These are phyloP conservation scores for Aspergillus niger DNA, from an alignment of 2,329 filamentous ascomycete genomes.

Conservation along the genomic window DNA sequence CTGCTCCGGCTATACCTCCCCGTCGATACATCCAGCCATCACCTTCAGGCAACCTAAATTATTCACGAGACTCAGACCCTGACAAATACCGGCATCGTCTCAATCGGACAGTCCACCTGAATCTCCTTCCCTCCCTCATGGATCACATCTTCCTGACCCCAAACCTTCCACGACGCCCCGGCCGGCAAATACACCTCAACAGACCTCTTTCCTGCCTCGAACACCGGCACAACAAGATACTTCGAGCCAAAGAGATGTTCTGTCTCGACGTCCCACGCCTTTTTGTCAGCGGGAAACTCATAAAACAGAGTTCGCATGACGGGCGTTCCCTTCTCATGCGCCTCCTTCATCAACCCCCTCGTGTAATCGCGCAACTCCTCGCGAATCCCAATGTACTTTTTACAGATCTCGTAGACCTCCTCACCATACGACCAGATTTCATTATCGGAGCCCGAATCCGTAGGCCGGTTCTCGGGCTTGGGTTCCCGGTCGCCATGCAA, in stretches of 20 bases:
- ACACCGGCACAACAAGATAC: slow-evolving; percentile 61
- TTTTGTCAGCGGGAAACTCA: slow-evolving; percentile 60
- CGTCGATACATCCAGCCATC: background rate
- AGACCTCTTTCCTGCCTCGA: slow-evolving; percentile 51
- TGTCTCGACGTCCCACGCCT: slow-evolving; percentile 59
- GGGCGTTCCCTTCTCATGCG: slow-evolving; percentile 61
- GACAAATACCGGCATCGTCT: slow-evolving; percentile 52
- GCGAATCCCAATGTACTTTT: slow-evolving; percentile 60
- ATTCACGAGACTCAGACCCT: slow-evolving; percentile 10
- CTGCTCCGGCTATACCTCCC: background rate
- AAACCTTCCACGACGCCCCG: slow-evolving; percentile 49
- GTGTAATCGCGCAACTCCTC: slow-evolving; percentile 63
- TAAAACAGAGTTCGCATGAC: slow-evolving; percentile 66
- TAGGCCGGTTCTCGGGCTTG: slow-evolving; percentile 37
- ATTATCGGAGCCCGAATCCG: slow-evolving; percentile 31
- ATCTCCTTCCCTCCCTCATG: slow-evolving; percentile 45
- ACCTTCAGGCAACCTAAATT: background rate
- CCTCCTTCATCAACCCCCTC: slow-evolving; percentile 59
- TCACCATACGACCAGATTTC: slow-evolving; percentile 69
- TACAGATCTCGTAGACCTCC: slow-evolving; percentile 61
- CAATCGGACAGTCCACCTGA: slow-evolving; percentile 49
- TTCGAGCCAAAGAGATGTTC: slow-evolving; percentile 66
- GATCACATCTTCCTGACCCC: slow-evolving; percentile 34
- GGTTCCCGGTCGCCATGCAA: slow-evolving; percentile 68
- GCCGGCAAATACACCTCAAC: slow-evolving; percentile 57